Evolutionary conservation across 1,284 basidiomycete genomes (phyloP), one percentile per base, ranked within the genome.

Genomic region (Ustilago shanxiensis): DNA sequence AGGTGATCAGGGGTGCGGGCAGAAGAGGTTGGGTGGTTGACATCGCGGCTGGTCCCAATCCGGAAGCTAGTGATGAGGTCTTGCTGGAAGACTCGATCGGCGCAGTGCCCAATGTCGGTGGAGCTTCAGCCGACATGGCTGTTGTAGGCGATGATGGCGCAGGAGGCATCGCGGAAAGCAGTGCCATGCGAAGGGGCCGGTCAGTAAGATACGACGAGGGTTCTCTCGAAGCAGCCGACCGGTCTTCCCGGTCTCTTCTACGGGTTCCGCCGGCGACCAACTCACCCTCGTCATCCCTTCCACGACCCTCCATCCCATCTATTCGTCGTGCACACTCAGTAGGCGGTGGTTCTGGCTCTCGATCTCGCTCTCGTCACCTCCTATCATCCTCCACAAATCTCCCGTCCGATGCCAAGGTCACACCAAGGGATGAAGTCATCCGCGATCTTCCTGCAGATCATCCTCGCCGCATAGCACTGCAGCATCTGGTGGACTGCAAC

Each of bases 1-100:
- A 92, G 66, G 92, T 94, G 66, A 89, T 98, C 41, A 89, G 91
- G 77, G 95, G 93, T 81, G 95, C 97, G 83, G 96, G 96, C 2
- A 92, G 95, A 0, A 88, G 96, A 47, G 95, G 95, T 2, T 99
- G 96, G 95, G 97, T 95, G 81, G 94, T 96, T 62, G 93, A 97
- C 85, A 90, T 91, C 0, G 92, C 93, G 16, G 92, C 91, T 57
- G 93, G 92, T 2, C 96, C 95, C 92, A 88, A 92, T 49, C 83
- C 81, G 1, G 77, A 85, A 16, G 81, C 79, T 39, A 72, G 70
- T 35, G 79, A 82, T 56, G 77, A 72, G 44, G 70, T 49, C 8
- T 50, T 68, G 47, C 24, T 74, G 28, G 73, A 72, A 47, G 66
- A 70, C 16, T 26, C 45, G 14, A 49, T 24, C 6, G 57, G 28